Base-by-base conservation (phyloP, 192 early-diverging fungal species). In the Coemansia erecta region DNA sequence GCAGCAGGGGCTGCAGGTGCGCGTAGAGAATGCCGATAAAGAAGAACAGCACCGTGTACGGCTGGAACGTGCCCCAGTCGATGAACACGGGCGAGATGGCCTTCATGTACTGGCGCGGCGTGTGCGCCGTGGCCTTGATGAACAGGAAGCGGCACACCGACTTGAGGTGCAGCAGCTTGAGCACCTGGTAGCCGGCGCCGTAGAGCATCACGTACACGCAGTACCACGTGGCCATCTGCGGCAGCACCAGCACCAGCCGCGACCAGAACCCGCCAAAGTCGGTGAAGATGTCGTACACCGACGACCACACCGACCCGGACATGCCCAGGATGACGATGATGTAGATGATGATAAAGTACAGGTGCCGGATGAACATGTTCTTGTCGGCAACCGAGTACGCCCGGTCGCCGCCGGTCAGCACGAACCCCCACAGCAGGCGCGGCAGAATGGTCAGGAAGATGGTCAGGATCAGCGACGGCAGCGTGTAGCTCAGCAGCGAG, bases 191-290 rank as follows among this genome's bases (percentile, higher is more conserved):
- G 19, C 82, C 86, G 43, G 89, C 83, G 8, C 88, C 87, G 54
- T 90, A 85, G 18, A 92, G 68, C 54, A 92, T 84, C 18, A 85
- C 67, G 64, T 86, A 88, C 23, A 89, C 89, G 43, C 86, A 82
- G 82, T 89, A 92, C 75, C 89, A 90, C 12, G 89, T 86, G 10
- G 89, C 82, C 56, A 90, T 82, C 31, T 86, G 77, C n/a, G 89
- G 87, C 44, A 92, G 68, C 0, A 66, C 83, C 6, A 49, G 65
- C 23, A 89, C 89, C 9, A 92, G 73, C 19, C 83, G 64, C 11
- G 72, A 56, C 54, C 86, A 73, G 40, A 91, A 78, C 9, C 83
- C 68, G 35, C 81, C 81, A 28, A 87, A 82, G 57, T 89, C 80
- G 28, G 88, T 83, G 35, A 88, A 75, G 13, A 92, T 75, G 22